phyloP scores from a whole-genome alignment of 2,329 filamentous ascomycete species.

The Aureobasidium namibiae region DNA sequence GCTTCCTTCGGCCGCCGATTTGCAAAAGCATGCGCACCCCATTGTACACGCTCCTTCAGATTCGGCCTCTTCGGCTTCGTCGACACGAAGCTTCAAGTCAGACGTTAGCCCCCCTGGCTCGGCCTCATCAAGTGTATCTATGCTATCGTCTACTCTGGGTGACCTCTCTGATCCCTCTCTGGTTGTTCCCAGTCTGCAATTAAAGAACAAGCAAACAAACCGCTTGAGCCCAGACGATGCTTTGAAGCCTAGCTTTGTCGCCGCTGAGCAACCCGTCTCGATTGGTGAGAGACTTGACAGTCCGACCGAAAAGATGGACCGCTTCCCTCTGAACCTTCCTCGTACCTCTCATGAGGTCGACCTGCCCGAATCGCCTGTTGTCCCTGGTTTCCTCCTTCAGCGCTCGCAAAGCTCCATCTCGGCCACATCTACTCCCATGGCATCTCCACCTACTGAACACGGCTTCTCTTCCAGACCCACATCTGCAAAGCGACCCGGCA shows the following conservation, averaged over 20 bases:
- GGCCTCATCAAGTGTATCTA: constrained; percentile 23
- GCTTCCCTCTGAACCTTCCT: background rate
- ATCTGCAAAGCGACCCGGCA: constrained; percentile 1
- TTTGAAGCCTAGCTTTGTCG: background rate
- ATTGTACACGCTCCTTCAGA: constrained; percentile 9
- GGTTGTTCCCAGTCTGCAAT: constrained; percentile 8
- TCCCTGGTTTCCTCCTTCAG: constrained; percentile 20
- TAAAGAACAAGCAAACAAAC: constrained; percentile 2
- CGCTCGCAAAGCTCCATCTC: background rate
- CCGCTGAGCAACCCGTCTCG: background rate
- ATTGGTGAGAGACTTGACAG: background rate
- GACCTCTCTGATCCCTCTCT: background rate
- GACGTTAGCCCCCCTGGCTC: constrained; percentile 24
- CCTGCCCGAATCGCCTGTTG: constrained; percentile 25
- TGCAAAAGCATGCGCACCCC: constrained; percentile 3
- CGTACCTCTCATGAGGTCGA: background rate
- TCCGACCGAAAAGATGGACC: background rate
- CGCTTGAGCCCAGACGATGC: constrained; percentile 7
- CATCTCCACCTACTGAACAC: background rate
- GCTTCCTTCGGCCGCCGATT: background rate
- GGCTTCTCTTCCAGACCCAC: background rate
- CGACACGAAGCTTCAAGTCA: constrained; percentile 19
- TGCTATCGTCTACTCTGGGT: constrained; percentile 7
- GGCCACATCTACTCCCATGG: background rate
- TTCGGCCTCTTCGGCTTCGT: constrained; percentile 15